phyloP scores from a whole-genome alignment of 305 asterid genomes.

The Fraxinus nigra region DNA sequence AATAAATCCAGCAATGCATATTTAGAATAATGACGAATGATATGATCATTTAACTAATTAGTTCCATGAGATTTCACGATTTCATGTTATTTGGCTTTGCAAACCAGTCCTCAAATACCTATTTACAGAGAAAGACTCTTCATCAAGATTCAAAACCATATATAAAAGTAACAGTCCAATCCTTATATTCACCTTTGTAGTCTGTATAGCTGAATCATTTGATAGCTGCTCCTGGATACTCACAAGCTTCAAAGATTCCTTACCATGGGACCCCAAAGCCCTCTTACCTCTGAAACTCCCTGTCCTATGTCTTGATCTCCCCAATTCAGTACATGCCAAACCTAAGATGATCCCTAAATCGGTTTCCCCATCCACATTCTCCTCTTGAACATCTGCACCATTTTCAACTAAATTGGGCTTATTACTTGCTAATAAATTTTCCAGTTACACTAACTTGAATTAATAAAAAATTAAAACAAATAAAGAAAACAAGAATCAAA shows the following conservation, averaged over 20 bases:
- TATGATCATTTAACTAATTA: neutral
- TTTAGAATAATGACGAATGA: neutral
- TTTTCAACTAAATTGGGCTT: slow-evolving; percentile 33
- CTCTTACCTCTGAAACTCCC: slow-evolving; percentile 26
- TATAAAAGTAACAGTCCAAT: slow-evolving; percentile 5
- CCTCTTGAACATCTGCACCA: slow-evolving; percentile 36
- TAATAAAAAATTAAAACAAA: neutral
- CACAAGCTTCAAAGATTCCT: slow-evolving; percentile 27
- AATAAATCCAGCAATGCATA: neutral
- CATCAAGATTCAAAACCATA: slow-evolving; percentile 10
- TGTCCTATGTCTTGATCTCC: slow-evolving; percentile 29
- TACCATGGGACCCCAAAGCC: slow-evolving; percentile 22
- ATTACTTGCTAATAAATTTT: slow-evolving; percentile 38
- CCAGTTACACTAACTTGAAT: slow-evolving; percentile 20
- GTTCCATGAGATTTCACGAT: neutral
- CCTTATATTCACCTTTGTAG: slow-evolving; percentile 35
- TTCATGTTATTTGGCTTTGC: neutral
- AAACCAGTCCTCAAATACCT: neutral
- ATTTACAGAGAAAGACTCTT: neutral
- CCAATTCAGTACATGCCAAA: slow-evolving; percentile 52
- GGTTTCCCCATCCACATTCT: slow-evolving; percentile 24
- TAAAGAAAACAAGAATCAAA: neutral
- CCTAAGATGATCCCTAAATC: slow-evolving; percentile 51
- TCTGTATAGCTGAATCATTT: slow-evolving; percentile 25
- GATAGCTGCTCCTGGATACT: slow-evolving; percentile 33